Evolutionary conservation across 139 green algal species (phyloP).

Genomic region (Tetraselmis chui): DNA sequence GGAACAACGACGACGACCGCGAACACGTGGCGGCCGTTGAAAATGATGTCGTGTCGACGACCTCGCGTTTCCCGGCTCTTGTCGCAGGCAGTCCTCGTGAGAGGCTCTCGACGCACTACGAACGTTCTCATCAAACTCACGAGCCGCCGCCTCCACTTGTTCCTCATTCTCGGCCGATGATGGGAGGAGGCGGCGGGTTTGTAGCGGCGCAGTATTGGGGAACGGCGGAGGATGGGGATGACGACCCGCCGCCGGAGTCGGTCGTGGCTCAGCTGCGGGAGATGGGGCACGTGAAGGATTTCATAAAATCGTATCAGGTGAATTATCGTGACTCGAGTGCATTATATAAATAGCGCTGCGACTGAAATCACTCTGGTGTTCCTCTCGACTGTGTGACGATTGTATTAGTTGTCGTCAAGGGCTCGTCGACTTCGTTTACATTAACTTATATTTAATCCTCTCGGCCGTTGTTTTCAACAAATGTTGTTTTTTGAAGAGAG

Average conservation of each 20-base stretch:
- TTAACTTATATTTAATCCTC: background rate
- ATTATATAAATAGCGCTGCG: background rate
- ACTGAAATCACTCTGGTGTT: no score
- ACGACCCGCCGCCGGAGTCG: background rate
- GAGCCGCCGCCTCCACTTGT: no score
- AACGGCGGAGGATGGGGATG: no score
- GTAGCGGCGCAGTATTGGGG: background rate
- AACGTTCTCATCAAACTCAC: no score
- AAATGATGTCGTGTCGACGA: background rate
- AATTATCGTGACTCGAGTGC: background rate
- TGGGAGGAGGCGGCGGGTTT: background rate
- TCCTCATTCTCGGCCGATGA: no score
- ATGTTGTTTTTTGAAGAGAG: background rate
- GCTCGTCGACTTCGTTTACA: no score
- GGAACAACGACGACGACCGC: no score
- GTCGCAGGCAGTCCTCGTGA: background rate
- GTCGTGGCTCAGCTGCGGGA: background rate
- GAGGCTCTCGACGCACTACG: no score
- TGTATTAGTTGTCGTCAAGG: no score
- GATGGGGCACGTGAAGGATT: background rate
- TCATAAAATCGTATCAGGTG: background rate
- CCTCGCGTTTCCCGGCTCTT: background rate
- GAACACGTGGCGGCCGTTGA: no score
- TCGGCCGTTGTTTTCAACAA: background rate
- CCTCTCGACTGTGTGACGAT: no score